Conservation (phyloP, 2,329 filamentous ascomycete genomes). For the Pseudogymnoascus sp. region DNA sequence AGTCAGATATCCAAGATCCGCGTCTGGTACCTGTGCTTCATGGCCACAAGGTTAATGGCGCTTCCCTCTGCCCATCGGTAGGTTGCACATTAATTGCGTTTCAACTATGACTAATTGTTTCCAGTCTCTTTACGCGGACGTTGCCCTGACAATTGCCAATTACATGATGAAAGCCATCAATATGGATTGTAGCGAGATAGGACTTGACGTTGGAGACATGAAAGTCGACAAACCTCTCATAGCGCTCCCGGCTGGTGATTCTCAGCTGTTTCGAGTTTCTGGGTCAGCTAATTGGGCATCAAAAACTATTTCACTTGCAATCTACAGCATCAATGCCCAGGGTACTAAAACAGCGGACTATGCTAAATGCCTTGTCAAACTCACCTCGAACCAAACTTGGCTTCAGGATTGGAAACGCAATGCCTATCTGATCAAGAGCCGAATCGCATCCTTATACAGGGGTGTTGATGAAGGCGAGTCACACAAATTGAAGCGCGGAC, state of each 20-base stretch:
- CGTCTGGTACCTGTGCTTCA: constrained; percentile 35
- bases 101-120: background rate
- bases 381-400: constrained; percentile 41
- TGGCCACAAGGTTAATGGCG: constrained; percentile 51
- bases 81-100: background rate
- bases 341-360: constrained; percentile 42
- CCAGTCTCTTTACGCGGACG: constrained; percentile 48
- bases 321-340: constrained; percentile 41
- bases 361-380: constrained; percentile 41
- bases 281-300: constrained; percentile 38
- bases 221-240: constrained; percentile 49
- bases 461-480: constrained; percentile 32
- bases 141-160: constrained; percentile 49
- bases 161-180: constrained; percentile 42
- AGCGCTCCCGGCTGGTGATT: constrained; percentile 22
- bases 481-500: constrained; percentile 35
- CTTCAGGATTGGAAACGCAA: constrained; percentile 44
- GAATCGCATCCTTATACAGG: constrained; percentile 31
- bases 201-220: constrained; percentile 46
- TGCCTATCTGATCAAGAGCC: constrained; percentile 44
- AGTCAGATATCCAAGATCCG: constrained; percentile 38
- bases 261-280: constrained; percentile 42
- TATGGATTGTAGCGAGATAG: background rate
- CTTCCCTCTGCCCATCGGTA: constrained; percentile 38
- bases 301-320: constrained; percentile 35